Evolutionary conservation across 169 alveolate genomes (phyloP), one percentile per base, ranked within the genome.

Genomic region (Babesia ovata): DNA sequence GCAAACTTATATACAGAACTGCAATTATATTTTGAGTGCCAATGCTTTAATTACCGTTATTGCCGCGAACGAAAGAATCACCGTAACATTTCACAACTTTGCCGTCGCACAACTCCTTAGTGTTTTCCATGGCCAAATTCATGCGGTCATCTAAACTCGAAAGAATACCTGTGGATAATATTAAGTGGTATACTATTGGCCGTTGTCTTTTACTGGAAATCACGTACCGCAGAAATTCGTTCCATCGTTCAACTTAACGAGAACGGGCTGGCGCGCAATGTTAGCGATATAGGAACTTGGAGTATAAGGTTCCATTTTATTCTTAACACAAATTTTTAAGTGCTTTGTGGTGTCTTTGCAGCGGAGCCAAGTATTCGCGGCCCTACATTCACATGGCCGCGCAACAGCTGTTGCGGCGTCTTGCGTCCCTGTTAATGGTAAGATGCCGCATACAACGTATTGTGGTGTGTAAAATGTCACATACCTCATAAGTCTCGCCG

Each of bases 11-110:
- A 46, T 79, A 79, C 11, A 65, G 56, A 0, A 79, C 87, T 79
- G 75, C 22, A 61, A n/a, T 0, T 45, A 10, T 21, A 45, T 66
- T 3, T 26, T 26, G 53, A 9, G 26, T 22, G 28, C 19, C 26
- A 50, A 7, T 13, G 22, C 26, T 65, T 59, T 28, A 29, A 22
- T 28, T 84, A 78, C 92, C 96, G 60, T 92, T 92, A 69, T 92
- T 92, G n/a, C 96, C 96, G 24, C 96, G 66, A 61, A 92, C 91
- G 74, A 92, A 92, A n/a, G 96, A 91, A 58, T 92, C 96, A 11
- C 94, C 92, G 67, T 91, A 91, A 33, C 79, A 79, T 62, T 78
- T 92, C 28, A 91, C 91, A 36, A 91, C 53, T 63, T 67, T 90
- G 10, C 96, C 96, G 45, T 91, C 92, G 42, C 60, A 77, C 50